Percentiles rank a stretch among this genome's conserved stretches.
These are phyloP conservation scores for Mallotus repandus DNA, from an alignment of 441 rosid genomes.

Conservation along the genomic window DNA sequence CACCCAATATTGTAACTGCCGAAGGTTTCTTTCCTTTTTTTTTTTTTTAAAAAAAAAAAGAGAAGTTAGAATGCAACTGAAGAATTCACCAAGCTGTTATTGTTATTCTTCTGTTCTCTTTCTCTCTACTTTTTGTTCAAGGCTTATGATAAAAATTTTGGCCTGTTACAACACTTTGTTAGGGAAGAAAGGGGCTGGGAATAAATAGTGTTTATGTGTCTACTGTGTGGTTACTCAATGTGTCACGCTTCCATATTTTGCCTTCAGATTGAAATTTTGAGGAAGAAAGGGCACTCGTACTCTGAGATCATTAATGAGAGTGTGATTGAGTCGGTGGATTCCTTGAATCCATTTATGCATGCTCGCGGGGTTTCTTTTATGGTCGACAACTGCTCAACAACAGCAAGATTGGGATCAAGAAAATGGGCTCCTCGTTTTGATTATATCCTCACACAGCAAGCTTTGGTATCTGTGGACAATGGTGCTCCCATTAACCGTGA, in stretches of 20 bases:
- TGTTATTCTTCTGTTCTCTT: neutral
- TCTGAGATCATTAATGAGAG: slow-evolving; percentile 95
- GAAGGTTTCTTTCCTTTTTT: neutral
- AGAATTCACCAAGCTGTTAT: neutral
- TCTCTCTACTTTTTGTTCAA: neutral
- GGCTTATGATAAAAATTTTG: neutral
- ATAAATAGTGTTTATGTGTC: neutral
- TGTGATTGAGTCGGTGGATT: slow-evolving; percentile 89
- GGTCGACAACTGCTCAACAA: slow-evolving; percentile 98
- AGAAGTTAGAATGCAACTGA: no score
- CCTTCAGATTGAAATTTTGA: slow-evolving; percentile 76
- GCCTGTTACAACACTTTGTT: neutral
- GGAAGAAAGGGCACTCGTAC: slow-evolving; percentile 93
- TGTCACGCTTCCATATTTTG: neutral
- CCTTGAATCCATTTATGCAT: slow-evolving; percentile 93
- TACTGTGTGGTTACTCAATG: neutral
- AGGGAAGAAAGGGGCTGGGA: no score
- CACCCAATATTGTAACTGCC: neutral
- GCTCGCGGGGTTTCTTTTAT: slow-evolving; percentile 96
- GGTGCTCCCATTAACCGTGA: slow-evolving; percentile 60
- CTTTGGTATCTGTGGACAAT: slow-evolving; percentile 67
- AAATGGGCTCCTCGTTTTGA: slow-evolving; percentile 94
- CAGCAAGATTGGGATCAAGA: slow-evolving; percentile 90
- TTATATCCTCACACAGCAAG: slow-evolving; percentile 77
- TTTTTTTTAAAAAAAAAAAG: no score